Evolutionary conservation across 352 stramenopile genomes (phyloP), one percentile per base, ranked within the genome.

Genomic region (Phytopythium montanum): DNA sequence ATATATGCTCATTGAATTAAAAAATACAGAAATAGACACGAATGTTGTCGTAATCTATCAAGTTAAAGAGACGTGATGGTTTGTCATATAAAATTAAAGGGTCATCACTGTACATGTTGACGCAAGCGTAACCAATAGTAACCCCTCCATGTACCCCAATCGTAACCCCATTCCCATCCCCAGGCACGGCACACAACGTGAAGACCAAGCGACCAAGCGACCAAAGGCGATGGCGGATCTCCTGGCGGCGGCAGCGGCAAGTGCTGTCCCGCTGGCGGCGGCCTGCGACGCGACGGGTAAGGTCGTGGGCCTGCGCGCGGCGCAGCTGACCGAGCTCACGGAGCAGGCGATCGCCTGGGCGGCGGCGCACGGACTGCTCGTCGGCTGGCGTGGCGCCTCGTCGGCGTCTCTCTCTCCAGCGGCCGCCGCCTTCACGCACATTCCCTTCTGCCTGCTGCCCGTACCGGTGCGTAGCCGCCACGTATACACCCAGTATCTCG

Each of bases 331-430:
- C 19, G 61, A 76, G 29, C 54, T 81, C n/a, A 90, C 83, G 68
- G 79, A 89, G 59, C 74, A 89, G 59, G 83, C 83, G 3, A 85
- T 93, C 53, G 71, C 79, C 23, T 94, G 83, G 63, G 83, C 85
- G 28, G 79, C 80, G 18, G 72, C 85, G 2, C 82, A 94, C 55
- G 85, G 85, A 13, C 72, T 94, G 61, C 70, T 93, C 36, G 81
- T 92, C 5, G 72, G 80, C 21, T 88, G 68, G 72, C 75, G 79
- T 44, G 72, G 80, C n/a, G 57, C 68, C 8, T 59, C 23, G 26
- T 59, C 54, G 34, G 62, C 64, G 25, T 59, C 69, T 12, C 49
- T n/a, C n/a, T n/a, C n/a, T n/a, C n/a, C n/a, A n/a, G n/a, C 67
- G 19, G 69, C 74, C 26, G 70, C 73, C 23, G 75, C 72, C 31